phyloP scores from a whole-genome alignment of 345 rosid genomes.

The Sisymbrium altissimum region DNA sequence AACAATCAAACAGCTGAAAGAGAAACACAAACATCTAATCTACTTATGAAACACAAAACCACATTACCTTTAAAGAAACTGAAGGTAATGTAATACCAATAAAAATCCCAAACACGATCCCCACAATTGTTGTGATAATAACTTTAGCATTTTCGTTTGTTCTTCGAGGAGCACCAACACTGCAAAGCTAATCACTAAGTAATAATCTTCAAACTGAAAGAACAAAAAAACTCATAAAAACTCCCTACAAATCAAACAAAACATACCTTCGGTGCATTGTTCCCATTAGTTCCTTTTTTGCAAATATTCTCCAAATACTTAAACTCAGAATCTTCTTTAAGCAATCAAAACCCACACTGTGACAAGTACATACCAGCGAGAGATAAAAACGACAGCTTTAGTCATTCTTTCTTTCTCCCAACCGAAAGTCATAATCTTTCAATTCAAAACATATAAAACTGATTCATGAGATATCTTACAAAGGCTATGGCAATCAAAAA shows the following conservation, averaged over 20 bases:
- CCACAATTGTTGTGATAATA: slow-evolving; percentile 51
- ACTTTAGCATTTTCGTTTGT: slow-evolving; percentile 51
- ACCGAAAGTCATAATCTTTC: too few species aligned
- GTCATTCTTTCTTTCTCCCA: too few species aligned
- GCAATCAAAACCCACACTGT: neutral
- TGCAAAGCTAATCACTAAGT: slow-evolving; percentile 38
- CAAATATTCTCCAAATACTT: slow-evolving; percentile 15
- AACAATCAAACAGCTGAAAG: slow-evolving; percentile 6
- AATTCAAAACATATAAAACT: too few species aligned
- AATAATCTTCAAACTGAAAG: slow-evolving; percentile 1
- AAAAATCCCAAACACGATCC: slow-evolving; percentile 64
- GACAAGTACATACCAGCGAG: neutral
- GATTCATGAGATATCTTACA: too few species aligned
- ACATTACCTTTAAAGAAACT: slow-evolving; percentile 60
- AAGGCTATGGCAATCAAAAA: too few species aligned
- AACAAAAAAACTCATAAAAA: too few species aligned
- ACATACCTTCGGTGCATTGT: slow-evolving; percentile 58
- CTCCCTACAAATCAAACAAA: neutral
- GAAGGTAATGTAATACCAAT: slow-evolving; percentile 68
- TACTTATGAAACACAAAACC: neutral
- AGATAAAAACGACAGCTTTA: neutral
- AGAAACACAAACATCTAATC: neutral
- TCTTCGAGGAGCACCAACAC: slow-evolving; percentile 53
- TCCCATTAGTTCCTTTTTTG: slow-evolving; percentile 37
- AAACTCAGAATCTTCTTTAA: slow-evolving; percentile 7